These are phyloP conservation scores for Apiospora aurea DNA, from an alignment of 2,329 filamentous ascomycete genomes.

Conservation along the genomic window DNA sequence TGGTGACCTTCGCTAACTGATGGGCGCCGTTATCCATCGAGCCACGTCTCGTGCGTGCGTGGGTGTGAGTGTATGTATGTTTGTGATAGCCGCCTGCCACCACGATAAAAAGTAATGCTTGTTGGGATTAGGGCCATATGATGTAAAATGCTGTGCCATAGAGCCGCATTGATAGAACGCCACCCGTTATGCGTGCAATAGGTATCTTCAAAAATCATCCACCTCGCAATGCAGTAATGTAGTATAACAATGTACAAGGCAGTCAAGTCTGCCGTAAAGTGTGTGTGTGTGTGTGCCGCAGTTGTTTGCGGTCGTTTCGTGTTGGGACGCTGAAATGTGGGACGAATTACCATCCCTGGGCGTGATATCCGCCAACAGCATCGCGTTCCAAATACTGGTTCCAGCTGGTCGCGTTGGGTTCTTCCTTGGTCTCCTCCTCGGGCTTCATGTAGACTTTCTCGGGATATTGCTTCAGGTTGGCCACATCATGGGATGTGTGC, in stretches of 20 bases:
- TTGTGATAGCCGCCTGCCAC: conserved; percentile 5
- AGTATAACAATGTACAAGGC: conserved; percentile 40
- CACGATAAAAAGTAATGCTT: conserved; percentile 17
- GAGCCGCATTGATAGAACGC: conserved; percentile 38
- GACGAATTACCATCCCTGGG: conserved; percentile 78
- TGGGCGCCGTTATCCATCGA: background rate
- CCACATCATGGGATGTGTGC: conserved; percentile 90
- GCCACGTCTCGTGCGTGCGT: background rate
- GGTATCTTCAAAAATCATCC: conserved; percentile 43
- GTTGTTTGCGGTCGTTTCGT: conserved; percentile 23
- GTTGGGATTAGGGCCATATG: conserved; percentile 23
- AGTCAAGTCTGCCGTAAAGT: conserved; percentile 31
- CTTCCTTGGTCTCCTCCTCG: conserved; percentile 52
- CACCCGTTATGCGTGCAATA: conserved; percentile 42
- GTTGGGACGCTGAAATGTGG: conserved; percentile 28
- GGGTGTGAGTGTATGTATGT: conserved; percentile 1
- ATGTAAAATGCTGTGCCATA: conserved; percentile 13
- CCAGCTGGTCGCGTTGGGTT: conserved; percentile 74
- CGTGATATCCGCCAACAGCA: conserved; percentile 80
- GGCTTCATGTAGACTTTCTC: conserved; percentile 66
- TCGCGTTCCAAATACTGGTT: conserved; percentile 88
- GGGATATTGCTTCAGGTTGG: conserved; percentile 84
- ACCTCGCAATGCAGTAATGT: conserved; percentile 42
- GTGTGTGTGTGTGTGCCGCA: conserved; percentile 2
- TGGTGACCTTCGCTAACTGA: conserved; percentile 17